Conservation (phyloP, 306 rosid genomes). For the Astragalus glycyphyllos region DNA sequence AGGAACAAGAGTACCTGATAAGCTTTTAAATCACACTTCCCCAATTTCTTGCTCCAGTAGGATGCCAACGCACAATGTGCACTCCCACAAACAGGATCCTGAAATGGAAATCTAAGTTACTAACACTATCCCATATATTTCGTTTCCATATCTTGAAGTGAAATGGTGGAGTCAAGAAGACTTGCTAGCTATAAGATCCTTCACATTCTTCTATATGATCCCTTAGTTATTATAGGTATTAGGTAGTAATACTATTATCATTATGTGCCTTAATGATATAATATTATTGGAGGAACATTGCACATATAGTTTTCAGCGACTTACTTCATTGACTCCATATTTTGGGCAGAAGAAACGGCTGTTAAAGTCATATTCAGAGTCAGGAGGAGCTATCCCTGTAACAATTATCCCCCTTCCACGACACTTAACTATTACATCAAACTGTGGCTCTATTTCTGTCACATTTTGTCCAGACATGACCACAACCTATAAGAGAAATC, state of each 20-base stretch:
- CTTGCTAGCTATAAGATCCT: too few relatives aligned
- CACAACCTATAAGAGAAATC: constrained; percentile 53
- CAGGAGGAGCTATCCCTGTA: constrained; percentile 63
- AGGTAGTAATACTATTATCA: too few relatives aligned
- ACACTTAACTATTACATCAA: constrained; percentile 54
- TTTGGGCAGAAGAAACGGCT: constrained; percentile 73
- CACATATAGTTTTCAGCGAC: constrained; percentile 14
- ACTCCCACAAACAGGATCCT: constrained; percentile 85
- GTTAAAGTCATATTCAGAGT: constrained; percentile 70
- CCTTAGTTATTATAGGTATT: too few relatives aligned
- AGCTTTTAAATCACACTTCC: constrained; percentile 70
- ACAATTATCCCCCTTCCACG: constrained; percentile 70
- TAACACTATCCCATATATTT: too few relatives aligned
- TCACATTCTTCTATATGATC: too few relatives aligned
- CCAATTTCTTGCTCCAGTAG: constrained; percentile 75
- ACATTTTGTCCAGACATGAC: constrained; percentile 57
- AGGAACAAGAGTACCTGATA: too few relatives aligned
- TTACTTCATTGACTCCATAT: constrained; percentile 71
- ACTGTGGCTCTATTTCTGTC: constrained; percentile 51
- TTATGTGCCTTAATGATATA: too few relatives aligned
- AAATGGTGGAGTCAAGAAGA: too few relatives aligned
- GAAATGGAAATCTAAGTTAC: too few relatives aligned
- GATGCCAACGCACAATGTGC: constrained; percentile 73
- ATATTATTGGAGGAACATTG: too few relatives aligned
- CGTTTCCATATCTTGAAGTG: too few relatives aligned